Evolutionary conservation across 495 filamentous ascomycete genomes (phyloP), one percentile per base, ranked within the genome.

Genomic region (Aeminium ludgeri): DNA sequence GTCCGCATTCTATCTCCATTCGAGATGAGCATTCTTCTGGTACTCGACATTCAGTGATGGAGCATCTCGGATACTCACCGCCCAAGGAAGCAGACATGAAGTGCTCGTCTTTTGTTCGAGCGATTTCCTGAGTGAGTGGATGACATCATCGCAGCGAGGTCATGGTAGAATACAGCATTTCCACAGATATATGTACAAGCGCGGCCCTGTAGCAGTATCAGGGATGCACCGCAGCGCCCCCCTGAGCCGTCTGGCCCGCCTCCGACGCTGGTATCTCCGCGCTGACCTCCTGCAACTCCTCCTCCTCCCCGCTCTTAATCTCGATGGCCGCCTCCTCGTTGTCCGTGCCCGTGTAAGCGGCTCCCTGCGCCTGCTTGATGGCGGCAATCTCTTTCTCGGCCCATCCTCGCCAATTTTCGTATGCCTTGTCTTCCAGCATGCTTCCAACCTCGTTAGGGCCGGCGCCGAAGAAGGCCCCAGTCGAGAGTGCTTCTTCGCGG

Each of bases 391-490:
- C 61, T 40, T 61, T 59, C 36, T 56, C 58, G 16, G 89, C 89
- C 81, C 82, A 91, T 30, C 50, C 59, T 69, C 81, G 82, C 89
- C 87, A 96, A 38, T 58, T 52, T 53, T 93, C 80, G 54, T 71
- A 86, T 31, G 71, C 62, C 52, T 68, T 56, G 60, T 86, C 76
- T 62, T 97, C 89, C 44, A 91, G 60, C 41, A 80, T 64, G 72
- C 89, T 81, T 52, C 84, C 76, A 40, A 89, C 64, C 33, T 91
- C 75, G 32, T 85, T 46, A 43, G 66, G 61, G 13, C 72, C 64
- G 55, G 77, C 79, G 52, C 83, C 84, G 50, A 96, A 97, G 56
- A 76, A 76, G 41, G 84, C 89, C 34, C 89, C 89, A 8, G 76
- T 77, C 46, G 76, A 71, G 48, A 80, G 64, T 8, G 89, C 89